Evolutionary conservation across 2,329 filamentous ascomycete species (phyloP).

Genomic region (Zymoseptoria tritici): DNA sequence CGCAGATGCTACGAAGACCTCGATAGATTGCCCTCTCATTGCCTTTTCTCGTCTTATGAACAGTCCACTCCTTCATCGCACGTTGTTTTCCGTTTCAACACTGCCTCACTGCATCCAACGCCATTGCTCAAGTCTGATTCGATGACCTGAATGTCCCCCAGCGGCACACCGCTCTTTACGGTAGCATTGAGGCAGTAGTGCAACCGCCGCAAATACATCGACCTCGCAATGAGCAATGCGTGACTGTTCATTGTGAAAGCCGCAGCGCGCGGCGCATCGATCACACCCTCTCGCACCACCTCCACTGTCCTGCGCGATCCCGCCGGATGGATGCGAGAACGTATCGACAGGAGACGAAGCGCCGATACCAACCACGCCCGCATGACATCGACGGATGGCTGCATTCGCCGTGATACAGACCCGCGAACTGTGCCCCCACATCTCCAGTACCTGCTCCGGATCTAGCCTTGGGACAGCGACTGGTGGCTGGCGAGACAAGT

Average conservation of each 20-base stretch:
- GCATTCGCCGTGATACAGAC: conserved; percentile 1
- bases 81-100: no score
- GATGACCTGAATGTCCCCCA: neutral
- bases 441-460: neutral
- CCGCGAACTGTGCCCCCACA: conserved; percentile 1
- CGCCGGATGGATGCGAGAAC: neutral
- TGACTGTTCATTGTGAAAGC: neutral
- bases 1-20: neutral
- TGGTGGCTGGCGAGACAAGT: neutral
- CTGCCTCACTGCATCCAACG: neutral
- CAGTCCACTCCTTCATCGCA: neutral
- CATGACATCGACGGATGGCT: conserved; percentile 5
- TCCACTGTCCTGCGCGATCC: neutral
- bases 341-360: neutral
- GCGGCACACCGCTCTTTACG: neutral
- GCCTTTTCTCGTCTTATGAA: neutral
- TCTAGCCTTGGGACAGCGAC: neutral
- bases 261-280: neutral
- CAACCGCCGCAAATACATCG: neutral
- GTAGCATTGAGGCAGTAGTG: neutral
- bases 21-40: neutral
- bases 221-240: neutral
- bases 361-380: neutral
- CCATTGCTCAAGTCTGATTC: neutral
- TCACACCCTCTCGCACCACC: neutral